Conservation (phyloP, 805 yeast species). For the Suhomyces vadensis region DNA sequence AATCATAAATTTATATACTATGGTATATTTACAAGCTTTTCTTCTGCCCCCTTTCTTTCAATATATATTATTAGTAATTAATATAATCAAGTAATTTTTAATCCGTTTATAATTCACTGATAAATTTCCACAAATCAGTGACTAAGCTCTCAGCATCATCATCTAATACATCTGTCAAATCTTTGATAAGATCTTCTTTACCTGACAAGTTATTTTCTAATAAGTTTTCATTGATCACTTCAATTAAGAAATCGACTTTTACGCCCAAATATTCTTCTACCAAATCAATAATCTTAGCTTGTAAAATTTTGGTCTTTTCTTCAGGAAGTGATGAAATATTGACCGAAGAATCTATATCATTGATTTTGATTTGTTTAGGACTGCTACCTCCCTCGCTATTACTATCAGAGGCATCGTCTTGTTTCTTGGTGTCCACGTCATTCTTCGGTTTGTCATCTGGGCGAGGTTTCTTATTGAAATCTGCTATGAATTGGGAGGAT, state of each 20-base stretch:
- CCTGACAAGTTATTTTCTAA: constrained; percentile 29
- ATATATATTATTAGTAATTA: no score
- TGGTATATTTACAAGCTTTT: neutral
- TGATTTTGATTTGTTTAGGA: no score
- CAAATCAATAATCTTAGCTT: constrained; percentile 39
- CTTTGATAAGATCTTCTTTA: constrained; percentile 40
- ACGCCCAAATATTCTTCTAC: constrained; percentile 56
- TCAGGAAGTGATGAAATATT: constrained; percentile 13
- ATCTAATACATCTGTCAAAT: constrained; percentile 51
- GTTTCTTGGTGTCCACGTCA: neutral
- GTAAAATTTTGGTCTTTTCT: constrained; percentile 22
- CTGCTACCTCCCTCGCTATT: no score
- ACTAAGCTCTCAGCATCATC: constrained; percentile 47
- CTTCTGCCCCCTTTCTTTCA: neutral
- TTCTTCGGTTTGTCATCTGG: constrained; percentile 4
- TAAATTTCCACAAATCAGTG: constrained; percentile 39
- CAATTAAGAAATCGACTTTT: constrained; percentile 50
- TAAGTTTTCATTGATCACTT: constrained; percentile 43
- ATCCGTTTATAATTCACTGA: constrained; percentile 3
- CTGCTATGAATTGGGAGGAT: constrained; percentile 16
- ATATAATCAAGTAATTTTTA: no score
- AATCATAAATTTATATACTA: neutral
- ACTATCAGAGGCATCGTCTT: neutral
- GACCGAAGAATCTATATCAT: neutral
- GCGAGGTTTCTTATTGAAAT: constrained; percentile 10